Conservation (phyloP, 495 filamentous ascomycete species). For the Xylaria longipes region DNA sequence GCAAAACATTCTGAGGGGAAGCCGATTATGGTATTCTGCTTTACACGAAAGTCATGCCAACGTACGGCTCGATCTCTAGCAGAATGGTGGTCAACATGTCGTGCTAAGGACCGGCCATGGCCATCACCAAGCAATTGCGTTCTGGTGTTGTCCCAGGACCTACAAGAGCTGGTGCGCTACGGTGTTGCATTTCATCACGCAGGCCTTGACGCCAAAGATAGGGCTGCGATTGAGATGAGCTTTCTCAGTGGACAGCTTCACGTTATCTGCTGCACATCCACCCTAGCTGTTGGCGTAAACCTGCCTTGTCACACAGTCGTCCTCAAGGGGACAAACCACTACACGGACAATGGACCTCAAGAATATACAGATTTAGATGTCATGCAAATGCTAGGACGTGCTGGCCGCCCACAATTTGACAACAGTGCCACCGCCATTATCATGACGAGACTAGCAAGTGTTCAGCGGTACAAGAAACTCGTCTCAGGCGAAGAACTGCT, state of each 20-base stretch:
- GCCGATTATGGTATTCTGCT: conserved; percentile 93
- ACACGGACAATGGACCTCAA: conserved; percentile 63
- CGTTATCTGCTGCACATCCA: conserved; percentile 95
- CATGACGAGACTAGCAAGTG: conserved; percentile 75
- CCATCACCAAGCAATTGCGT: conserved; percentile 62
- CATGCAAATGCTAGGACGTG: conserved; percentile 98
- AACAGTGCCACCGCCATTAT: conserved; percentile 85
- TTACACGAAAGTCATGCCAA: conserved; percentile 79
- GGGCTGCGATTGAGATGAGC: conserved; percentile 70
- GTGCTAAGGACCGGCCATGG: conserved; percentile 69
- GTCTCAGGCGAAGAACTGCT: conserved; percentile 81
- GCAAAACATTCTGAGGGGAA: conserved; percentile 76
- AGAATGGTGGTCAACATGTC: conserved; percentile 66
- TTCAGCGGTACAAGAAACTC: conserved; percentile 78
- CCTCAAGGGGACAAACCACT: conserved; percentile 86
- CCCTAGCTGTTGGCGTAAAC: conserved; percentile 91
- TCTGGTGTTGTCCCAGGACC: conserved; percentile 62
- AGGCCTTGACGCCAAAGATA: conserved; percentile 75
- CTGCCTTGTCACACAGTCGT: conserved; percentile 92
- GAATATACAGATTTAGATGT: conserved; percentile 94
- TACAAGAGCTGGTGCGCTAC: conserved; percentile 66
- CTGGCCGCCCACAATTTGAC: conserved; percentile 93
- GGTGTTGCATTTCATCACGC: conserved; percentile 96
- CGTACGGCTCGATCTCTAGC: conserved; percentile 76
- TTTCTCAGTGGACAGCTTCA: conserved; percentile 79